Percentiles rank a stretch among this genome's conserved stretches.
Evolutionary conservation across 2,329 filamentous ascomycete genomes (phyloP).

Genomic region (Thelonectria olida): DNA sequence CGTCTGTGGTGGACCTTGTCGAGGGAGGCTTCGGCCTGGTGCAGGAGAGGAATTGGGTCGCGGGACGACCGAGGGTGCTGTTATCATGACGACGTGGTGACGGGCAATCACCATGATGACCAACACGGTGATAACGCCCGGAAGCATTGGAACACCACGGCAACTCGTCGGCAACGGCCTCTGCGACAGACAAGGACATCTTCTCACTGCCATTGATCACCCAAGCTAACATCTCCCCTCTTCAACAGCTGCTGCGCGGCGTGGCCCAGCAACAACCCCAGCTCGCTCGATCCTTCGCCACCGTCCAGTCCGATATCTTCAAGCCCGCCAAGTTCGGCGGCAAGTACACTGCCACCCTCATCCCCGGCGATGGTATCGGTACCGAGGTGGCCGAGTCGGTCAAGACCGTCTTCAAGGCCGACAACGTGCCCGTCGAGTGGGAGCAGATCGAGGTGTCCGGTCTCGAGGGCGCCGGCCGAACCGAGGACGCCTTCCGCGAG

Average conservation of each 20-base stretch:
- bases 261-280: conserved; percentile 58
- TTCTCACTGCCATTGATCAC: background rate
- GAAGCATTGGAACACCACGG: background rate
- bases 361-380: conserved; percentile 98
- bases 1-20: conserved; percentile 3
- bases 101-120: background rate
- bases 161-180: background rate
- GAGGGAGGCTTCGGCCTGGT: background rate
- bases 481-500: conserved; percentile 95
- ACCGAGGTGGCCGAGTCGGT: conserved; percentile 97
- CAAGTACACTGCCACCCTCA: conserved; percentile 99
- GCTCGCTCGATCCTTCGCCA: conserved; percentile 72
- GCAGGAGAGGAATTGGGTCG: background rate
- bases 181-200: background rate
- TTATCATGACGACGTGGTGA: background rate
- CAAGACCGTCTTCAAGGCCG: conserved; percentile 99
- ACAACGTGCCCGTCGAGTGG: conserved; percentile 98
- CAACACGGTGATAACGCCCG: background rate
- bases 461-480: conserved; percentile 81
- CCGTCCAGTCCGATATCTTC: conserved; percentile 94
- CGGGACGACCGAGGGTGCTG: background rate
- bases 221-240: conserved; percentile 35
- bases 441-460: conserved; percentile 97
- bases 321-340: conserved; percentile 98
- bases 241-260: conserved; percentile 64